Evolutionary conservation across 2,329 filamentous ascomycete genomes (phyloP).

Genomic region (Diaporthe vexans): DNA sequence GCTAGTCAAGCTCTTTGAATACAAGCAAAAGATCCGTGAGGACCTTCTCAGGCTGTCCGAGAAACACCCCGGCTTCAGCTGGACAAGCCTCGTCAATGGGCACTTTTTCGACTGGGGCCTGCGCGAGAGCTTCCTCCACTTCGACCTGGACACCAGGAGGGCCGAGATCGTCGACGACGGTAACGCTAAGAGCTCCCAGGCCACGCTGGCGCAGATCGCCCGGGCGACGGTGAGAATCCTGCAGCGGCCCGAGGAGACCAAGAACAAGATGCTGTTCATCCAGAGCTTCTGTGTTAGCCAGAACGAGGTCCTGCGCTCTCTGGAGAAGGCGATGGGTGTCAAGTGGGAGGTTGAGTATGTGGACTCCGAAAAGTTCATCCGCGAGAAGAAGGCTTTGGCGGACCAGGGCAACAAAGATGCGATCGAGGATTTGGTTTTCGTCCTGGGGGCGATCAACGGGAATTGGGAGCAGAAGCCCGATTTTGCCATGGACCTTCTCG

Average conservation of each 20-base stretch:
- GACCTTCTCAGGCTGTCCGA: constrained; percentile 49
- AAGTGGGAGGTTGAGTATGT: constrained; percentile 50
- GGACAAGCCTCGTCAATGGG: constrained; percentile 56
- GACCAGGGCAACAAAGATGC: constrained; percentile 55
- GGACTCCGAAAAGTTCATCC: constrained; percentile 57
- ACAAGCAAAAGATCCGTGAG: constrained; percentile 52
- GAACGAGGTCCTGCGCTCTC: constrained; percentile 50
- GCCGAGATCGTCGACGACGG: constrained; percentile 55
- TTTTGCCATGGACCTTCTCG: constrained; percentile 63
- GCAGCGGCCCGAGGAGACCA: constrained; percentile 47
- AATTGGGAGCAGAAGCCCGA: constrained; percentile 61
- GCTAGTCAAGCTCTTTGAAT: constrained; percentile 54
- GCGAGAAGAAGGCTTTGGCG: constrained; percentile 53
- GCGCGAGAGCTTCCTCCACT: constrained; percentile 53
- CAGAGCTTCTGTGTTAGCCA: constrained; percentile 58
- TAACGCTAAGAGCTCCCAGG: constrained; percentile 49
- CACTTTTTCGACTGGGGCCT: constrained; percentile 61
- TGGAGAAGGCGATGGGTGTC: constrained; percentile 51
- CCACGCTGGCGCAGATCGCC: constrained; percentile 52
- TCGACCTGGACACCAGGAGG: constrained; percentile 47
- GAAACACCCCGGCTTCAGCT: constrained; percentile 48
- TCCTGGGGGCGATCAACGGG: constrained; percentile 61
- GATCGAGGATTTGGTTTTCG: constrained; percentile 64
- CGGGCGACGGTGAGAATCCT: constrained; percentile 53
- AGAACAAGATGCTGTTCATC: constrained; percentile 54